Evolutionary conservation across 495 filamentous ascomycete genomes (phyloP).

Genomic region (Daldinia loculata): DNA sequence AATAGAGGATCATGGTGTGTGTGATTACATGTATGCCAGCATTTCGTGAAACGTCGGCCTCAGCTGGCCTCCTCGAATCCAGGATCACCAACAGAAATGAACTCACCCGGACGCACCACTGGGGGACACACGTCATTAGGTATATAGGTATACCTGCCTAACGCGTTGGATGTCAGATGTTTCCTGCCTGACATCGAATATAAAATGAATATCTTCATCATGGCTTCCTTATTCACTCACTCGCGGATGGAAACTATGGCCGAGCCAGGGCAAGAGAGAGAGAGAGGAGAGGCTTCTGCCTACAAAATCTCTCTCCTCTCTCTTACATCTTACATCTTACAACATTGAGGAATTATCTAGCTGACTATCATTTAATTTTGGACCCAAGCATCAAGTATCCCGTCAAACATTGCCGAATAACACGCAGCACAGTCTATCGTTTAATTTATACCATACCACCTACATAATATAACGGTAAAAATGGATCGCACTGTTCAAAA

Average conservation of each 20-base stretch:
- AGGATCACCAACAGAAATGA: neutral
- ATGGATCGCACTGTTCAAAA: conserved; percentile 4
- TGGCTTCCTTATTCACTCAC: conserved; percentile 7
- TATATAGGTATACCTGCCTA: conserved; percentile 10
- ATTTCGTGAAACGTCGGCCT: conserved; percentile 7
- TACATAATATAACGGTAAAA: neutral
- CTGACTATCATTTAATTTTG: conserved; percentile 7
- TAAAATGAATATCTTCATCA: conserved; percentile 5
- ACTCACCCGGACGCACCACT: neutral
- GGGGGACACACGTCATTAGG: conserved; percentile 9
- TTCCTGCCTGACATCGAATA: conserved; percentile 11
- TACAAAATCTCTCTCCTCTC: conserved; percentile 6
- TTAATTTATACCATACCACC: neutral
- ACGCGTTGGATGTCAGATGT: conserved; percentile 1
- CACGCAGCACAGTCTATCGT: conserved; percentile 1
- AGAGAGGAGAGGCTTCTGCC: neutral
- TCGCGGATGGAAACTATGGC: conserved; percentile 11
- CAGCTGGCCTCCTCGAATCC: neutral
- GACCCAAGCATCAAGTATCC: conserved; percentile 2
- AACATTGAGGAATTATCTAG: neutral
- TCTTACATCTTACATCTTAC: neutral
- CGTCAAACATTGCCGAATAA: neutral
- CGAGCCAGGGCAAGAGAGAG: neutral
- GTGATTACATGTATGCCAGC: conserved; percentile 3
- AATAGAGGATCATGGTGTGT: neutral